Base-by-base conservation (phyloP, 228 moss, liverwort and hornwort species). In the Sphagnum fallax region DNA sequence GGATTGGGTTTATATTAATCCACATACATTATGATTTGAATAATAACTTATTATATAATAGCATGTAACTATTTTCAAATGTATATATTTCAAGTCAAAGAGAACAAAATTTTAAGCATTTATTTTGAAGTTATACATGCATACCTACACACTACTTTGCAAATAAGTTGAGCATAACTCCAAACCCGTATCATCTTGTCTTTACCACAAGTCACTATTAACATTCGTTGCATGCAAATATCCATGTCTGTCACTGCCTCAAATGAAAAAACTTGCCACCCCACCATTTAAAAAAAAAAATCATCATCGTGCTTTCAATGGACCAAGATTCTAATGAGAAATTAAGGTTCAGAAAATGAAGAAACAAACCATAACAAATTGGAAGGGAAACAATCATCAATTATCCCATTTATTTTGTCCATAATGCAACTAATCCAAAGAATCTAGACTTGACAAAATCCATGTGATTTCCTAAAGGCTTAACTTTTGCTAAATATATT, bases 131-230 rank as follows among this genome's bases (percentile, higher is more conserved):
- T 32, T 32, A 32, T 32, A 32, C 2, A 32, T 32, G 32, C 32
- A 32, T 32, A 82, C 82, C 9, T 55, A 58, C 75, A 75, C 18
- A 48, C 64, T 3, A 32, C 64, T 0, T 81, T 75, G 60, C 72
- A 78, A 6, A 69, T 59, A 49, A 69, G 77, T 49, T 65, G 50
- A 47, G 75, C 78, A 73, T 75, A 82, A 58, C 73, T 82, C 82
- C 82, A 82, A 50, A 82, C 52, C 53, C 78, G 75, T 62, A 78
- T 73, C 67, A 62, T 64, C 61, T 78, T 70, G 32, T 78, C 78
- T 67, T 78, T 70, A 61, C 70, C 67, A 59, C 75, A 75, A 18
- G 82, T 75, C 12, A 32, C 73, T 6, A 82, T 65, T 16, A 73
- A 51, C 82, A 78, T 78, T 71, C 75, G 78, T 64, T 70, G 64